Evolutionary conservation across 2,329 filamentous ascomycete species (phyloP).

Genomic region (Celoporthe dispersa): DNA sequence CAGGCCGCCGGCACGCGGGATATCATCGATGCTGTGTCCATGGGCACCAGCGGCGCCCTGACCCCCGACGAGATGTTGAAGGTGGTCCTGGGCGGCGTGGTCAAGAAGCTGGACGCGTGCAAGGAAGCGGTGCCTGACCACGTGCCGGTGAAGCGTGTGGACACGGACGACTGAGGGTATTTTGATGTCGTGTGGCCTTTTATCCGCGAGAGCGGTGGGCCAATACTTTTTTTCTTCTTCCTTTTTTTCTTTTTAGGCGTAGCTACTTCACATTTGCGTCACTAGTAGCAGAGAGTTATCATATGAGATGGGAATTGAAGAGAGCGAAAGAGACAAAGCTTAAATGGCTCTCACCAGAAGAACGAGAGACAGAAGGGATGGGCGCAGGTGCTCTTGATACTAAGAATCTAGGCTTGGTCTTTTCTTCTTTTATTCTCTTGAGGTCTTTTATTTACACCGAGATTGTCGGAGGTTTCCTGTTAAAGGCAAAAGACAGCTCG

Average conservation of each 20-base stretch:
- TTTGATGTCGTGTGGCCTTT: neutral
- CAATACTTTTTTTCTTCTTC: neutral
- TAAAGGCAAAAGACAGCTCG: neutral
- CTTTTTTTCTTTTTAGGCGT: neutral
- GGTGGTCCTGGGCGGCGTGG: slow-evolving; percentile 31
- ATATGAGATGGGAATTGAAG: neutral
- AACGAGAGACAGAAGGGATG: neutral
- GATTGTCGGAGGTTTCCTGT: neutral
- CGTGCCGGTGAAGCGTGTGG: slow-evolving; percentile 18
- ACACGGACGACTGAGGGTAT: slow-evolving; percentile 16
- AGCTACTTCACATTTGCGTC: neutral
- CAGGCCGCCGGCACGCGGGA: slow-evolving; percentile 27
- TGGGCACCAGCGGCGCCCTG: slow-evolving; percentile 21
- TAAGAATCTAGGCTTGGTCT: neutral
- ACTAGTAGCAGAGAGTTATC: neutral
- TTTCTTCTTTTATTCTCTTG: too few species aligned
- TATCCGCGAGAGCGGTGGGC: neutral
- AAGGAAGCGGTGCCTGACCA: slow-evolving; percentile 22
- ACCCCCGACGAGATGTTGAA: slow-evolving; percentile 30
- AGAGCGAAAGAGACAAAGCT: neutral
- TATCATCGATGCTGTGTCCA: slow-evolving; percentile 27
- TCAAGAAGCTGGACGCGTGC: slow-evolving; percentile 31
- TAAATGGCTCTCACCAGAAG: too few species aligned
- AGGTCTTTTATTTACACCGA: neutral
- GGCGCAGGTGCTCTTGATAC: neutral